phyloP scores from a whole-genome alignment of 768 basidiomycete species.

The Ramaria rubella region DNA sequence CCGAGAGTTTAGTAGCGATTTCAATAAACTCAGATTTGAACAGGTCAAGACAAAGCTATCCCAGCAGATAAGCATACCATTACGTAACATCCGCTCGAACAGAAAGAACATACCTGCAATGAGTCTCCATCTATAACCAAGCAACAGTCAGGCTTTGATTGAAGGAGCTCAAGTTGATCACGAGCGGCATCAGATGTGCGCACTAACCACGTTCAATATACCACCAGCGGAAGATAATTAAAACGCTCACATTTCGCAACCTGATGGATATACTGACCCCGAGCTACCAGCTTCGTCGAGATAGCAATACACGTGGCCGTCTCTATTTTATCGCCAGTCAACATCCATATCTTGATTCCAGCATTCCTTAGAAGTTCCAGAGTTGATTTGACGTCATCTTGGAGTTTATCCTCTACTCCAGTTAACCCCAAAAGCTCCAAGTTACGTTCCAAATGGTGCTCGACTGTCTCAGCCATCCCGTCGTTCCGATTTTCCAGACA shows the following conservation, averaged over 20 bases:
- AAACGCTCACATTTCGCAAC: constrained; percentile 78
- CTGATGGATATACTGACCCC: constrained; percentile 97
- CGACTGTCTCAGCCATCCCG: constrained; percentile 69
- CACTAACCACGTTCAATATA: constrained; percentile 41
- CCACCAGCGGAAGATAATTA: neutral
- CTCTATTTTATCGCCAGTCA: constrained; percentile 98
- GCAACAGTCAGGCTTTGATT: constrained; percentile 94
- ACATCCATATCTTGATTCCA: constrained; percentile 99
- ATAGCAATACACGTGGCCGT: constrained; percentile 98
- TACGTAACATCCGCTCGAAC: neutral
- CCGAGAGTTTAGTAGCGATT: constrained; percentile 91
- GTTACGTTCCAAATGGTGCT: constrained; percentile 76
- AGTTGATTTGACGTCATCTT: constrained; percentile 93
- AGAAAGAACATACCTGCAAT: constrained; percentile 60
- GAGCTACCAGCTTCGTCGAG: constrained; percentile 89
- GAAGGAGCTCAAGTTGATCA: constrained; percentile 86
- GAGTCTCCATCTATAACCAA: constrained; percentile 98
- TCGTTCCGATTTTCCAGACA: constrained; percentile 74
- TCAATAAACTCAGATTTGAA: constrained; percentile 95
- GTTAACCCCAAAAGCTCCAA: constrained; percentile 90
- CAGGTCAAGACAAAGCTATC: constrained; percentile 79
- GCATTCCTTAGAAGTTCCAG: constrained; percentile 91
- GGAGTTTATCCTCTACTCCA: constrained; percentile 98
- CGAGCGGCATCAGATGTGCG: constrained; percentile 76
- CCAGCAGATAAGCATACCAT: neutral